Evolutionary conservation across 495 filamentous ascomycete genomes (phyloP), one percentile per base, ranked within the genome.

Genomic region (Pseudevernia furfuracea): DNA sequence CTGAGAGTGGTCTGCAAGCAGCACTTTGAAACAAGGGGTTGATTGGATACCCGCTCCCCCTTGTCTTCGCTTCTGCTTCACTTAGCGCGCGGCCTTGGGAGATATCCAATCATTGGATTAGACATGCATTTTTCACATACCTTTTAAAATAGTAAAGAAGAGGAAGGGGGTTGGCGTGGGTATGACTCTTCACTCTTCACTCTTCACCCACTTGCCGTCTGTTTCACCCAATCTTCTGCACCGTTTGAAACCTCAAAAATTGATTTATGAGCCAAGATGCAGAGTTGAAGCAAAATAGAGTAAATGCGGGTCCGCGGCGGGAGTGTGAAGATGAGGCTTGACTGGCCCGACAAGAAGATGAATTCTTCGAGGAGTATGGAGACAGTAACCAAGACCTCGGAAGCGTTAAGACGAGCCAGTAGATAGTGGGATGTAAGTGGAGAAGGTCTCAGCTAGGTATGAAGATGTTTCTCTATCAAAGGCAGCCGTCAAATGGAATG

Each of bases 41-140:
- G 62, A 64, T 64, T 64, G 62, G 62, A 48, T 64, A 59, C 43
- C 62, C 62, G 62, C 34, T 41, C 46, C 48, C 62, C 55, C 44
- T 30, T 49, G 48, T 59, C 55, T 59, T 64, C 53, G 67, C 58
- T 62, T 66, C 48, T 66, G 63, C 63, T 58, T 68, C 67, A 59
- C 52, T 68, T 65, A 68, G 67, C 67, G 67, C 67, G 46, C 59
- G 41, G 30, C 25, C n/a, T 32, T 65, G 44, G 11, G 0, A 59
- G 53, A 60, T 43, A 59, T 34, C 67, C 65, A 66, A 68, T 68
- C 59, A n/a, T n/a, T n/a, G n/a, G n/a, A n/a, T n/a, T n/a, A 68
- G 14, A 23, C 39, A 58, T 58, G 25, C 61, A 44, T 43, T 17
- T 21, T 57, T 25, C 43, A 60, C 66, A 65, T 68, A 65, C 58